phyloP scores from a whole-genome alignment of 192 early-diverging fungal species.

The Neocallimastix lanati region DNA sequence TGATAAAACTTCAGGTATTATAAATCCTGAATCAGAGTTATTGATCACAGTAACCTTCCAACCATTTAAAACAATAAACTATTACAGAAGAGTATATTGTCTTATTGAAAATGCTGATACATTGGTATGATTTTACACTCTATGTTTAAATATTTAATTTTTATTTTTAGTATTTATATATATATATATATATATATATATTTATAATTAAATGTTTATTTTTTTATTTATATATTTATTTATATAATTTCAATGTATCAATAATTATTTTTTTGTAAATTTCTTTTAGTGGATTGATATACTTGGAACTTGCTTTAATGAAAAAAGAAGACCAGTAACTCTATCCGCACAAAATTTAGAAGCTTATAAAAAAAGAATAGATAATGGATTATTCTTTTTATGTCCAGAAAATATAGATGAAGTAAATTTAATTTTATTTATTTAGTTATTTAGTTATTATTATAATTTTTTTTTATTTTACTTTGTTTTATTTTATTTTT shows the following conservation, averaged over 20 bases:
- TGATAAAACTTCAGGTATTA: conserved; percentile 27
- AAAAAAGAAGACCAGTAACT: conserved; percentile 30
- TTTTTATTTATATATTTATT: background rate
- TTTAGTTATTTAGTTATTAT: too few species aligned
- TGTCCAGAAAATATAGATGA: conserved; percentile 40
- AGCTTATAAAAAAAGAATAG: conserved; percentile 18
- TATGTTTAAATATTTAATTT: too few species aligned
- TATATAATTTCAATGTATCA: background rate
- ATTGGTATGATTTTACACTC: conserved; percentile 12
- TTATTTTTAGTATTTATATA: too few species aligned
- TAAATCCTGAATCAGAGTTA: conserved; percentile 26
- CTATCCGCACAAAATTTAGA: conserved; percentile 22
- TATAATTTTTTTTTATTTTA: too few species aligned
- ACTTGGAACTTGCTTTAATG: conserved; percentile 33
- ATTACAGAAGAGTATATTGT: conserved; percentile 33
- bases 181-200: too few species aligned
- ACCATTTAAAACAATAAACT: conserved; percentile 32
- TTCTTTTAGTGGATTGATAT: conserved; percentile 28
- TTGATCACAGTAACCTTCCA: conserved; percentile 26
- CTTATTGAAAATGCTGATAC: conserved; percentile 32
- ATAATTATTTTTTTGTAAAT: too few species aligned
- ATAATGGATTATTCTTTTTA: conserved; percentile 25
- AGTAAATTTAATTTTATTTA: too few species aligned
- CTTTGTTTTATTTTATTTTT: too few species aligned
- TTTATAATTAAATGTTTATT: too few species aligned